phyloP scores from a whole-genome alignment of 2,329 filamentous ascomycete species.

The Colletotrichum truncatum region DNA sequence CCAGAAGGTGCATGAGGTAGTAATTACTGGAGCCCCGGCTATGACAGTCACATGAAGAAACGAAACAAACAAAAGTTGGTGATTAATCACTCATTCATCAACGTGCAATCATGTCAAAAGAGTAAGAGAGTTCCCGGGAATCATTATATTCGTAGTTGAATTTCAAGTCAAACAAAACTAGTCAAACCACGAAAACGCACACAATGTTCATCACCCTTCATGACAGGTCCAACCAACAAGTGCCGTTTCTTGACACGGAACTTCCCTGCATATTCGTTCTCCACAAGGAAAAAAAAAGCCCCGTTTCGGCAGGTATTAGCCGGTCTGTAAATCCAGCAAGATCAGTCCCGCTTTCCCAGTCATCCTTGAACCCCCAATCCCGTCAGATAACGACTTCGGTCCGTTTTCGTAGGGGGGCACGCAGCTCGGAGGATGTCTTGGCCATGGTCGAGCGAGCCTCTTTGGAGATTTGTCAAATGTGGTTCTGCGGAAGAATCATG shows the following conservation, averaged over 20 bases:
- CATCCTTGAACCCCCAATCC: constrained; percentile 11
- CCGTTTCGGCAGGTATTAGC: neutral
- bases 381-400: constrained; percentile 9
- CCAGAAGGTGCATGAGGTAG: too few species aligned
- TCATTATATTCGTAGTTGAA: constrained; percentile 13
- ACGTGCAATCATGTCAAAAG: neutral
- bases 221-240: neutral
- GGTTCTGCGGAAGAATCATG: constrained; percentile 8
- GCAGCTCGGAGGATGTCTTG: constrained; percentile 8
- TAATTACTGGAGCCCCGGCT: too few species aligned
- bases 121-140: constrained; percentile 1
- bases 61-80: too few species aligned
- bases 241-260: neutral
- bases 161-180: constrained; percentile 17
- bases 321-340: constrained; percentile 1
- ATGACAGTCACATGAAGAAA: too few species aligned
- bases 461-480: neutral
- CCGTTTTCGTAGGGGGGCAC: constrained; percentile 25
- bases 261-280: neutral
- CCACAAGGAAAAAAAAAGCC: neutral
- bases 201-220: neutral
- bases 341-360: neutral
- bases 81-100: neutral
- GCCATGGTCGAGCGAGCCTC: constrained; percentile 19
- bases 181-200: constrained; percentile 1